Conservation (phyloP, 2,329 filamentous ascomycete species). For the Xylariomycetidae sp. region DNA sequence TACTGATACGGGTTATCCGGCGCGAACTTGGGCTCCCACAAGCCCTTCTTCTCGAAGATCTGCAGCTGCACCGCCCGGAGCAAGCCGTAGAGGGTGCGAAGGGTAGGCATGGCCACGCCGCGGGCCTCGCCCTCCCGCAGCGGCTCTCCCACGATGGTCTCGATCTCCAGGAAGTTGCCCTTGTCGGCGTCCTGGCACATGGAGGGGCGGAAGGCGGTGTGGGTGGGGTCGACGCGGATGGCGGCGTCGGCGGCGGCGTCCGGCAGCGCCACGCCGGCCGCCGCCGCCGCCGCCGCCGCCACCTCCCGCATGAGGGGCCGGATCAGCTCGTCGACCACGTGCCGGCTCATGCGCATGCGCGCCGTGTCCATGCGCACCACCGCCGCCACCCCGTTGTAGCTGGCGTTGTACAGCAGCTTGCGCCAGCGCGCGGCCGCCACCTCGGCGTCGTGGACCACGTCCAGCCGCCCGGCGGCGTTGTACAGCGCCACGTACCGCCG, state of each 20-base stretch:
- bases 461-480: conserved; percentile 36
- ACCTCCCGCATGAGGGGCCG: conserved; percentile 50
- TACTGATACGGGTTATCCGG: conserved; percentile 17
- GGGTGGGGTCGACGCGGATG: conserved; percentile 43
- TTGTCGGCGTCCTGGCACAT: conserved; percentile 50
- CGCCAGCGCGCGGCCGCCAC: conserved; percentile 40
- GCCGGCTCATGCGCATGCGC: conserved; percentile 39
- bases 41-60: conserved; percentile 37
- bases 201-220: conserved; percentile 43
- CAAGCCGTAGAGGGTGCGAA: conserved; percentile 42
- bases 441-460: conserved; percentile 33
- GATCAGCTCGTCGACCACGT: conserved; percentile 40
- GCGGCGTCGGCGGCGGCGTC: conserved; percentile 36
- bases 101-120: conserved; percentile 44
- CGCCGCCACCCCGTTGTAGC: conserved; percentile 46
- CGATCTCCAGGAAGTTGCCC: conserved; percentile 48
- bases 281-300: conserved; percentile 36
- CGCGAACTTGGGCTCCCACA: conserved; percentile 23
- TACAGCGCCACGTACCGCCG: conserved; percentile 42
- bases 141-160: conserved; percentile 52
- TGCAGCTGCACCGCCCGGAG: conserved; percentile 42
- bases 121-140: conserved; percentile 40
- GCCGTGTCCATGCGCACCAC: conserved; percentile 45
- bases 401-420: conserved; percentile 46
- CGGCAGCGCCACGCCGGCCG: conserved; percentile 33